These are phyloP conservation scores for Apophysomyces variabilis DNA, from an alignment of 371 early-diverging fungal genomes.

Conservation along the genomic window DNA sequence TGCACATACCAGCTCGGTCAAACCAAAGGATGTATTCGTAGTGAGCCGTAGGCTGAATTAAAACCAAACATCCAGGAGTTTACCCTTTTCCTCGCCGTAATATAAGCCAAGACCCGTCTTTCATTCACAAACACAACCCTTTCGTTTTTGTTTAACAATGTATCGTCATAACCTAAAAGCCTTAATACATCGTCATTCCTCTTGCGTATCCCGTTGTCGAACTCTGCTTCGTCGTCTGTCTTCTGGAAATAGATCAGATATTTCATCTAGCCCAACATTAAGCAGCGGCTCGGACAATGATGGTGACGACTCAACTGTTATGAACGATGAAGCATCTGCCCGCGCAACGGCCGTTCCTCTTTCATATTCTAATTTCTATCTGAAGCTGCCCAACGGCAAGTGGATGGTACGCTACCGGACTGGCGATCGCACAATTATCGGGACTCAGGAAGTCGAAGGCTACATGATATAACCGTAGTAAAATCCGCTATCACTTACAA, in stretches of 20 bases:
- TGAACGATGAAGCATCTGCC: not conserved
- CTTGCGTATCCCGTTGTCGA: conserved; percentile 68
- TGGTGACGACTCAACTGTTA: not conserved
- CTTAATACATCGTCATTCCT: not conserved
- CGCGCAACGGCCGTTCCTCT: not conserved
- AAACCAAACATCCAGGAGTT: conserved; percentile 11
- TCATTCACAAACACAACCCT: no score
- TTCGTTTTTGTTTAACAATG: not conserved
- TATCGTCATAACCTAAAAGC: not conserved
- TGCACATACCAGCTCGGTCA: not conserved
- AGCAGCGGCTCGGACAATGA: not conserved
- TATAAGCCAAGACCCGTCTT: no score
- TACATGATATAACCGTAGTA: conserved; percentile 22
- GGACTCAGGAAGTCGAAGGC: conserved; percentile 30
- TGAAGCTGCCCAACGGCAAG: conserved; percentile 35
- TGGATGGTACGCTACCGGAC: conserved; percentile 38
- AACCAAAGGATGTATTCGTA: not conserved
- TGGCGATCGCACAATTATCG: conserved; percentile 33
- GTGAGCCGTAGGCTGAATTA: conserved; percentile 2
- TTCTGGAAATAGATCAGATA: not conserved
- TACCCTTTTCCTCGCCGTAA: not conserved
- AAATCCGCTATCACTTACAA: no score
- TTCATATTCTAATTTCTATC: conserved; percentile 36
- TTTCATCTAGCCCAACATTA: not conserved
- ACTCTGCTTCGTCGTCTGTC: conserved; percentile 57